A percentile compares a stretch with the other conserved stretches of the same genome.
Conservation (phyloP, 306 rosid genomes). For the Senna siamea region DNA sequence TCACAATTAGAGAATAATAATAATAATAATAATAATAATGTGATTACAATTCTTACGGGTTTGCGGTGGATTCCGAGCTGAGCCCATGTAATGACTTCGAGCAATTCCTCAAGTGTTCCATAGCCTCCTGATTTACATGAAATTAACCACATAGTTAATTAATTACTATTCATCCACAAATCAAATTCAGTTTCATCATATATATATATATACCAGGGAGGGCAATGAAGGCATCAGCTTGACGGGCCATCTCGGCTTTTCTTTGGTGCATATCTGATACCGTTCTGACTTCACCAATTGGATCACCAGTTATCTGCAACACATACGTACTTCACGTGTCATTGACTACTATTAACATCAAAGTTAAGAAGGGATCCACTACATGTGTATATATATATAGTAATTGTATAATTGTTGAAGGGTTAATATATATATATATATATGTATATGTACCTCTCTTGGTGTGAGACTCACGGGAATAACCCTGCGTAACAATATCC, state of each 20-base stretch:
- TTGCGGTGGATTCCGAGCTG: constrained; percentile 96
- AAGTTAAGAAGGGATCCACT: background rate
- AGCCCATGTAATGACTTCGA: constrained; percentile 99
- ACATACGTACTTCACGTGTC: background rate
- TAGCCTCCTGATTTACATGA: constrained; percentile 70
- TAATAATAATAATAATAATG: too few species aligned
- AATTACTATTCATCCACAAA: too few species aligned
- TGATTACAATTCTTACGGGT: constrained; percentile 62
- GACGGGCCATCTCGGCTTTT: constrained; percentile 89
- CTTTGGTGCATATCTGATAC: constrained; percentile 84
- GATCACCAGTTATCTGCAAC: constrained; percentile 67
- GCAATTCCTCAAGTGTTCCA: constrained; percentile 95
- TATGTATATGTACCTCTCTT: constrained; percentile 64
- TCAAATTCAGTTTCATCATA: too few species aligned
- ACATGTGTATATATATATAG: background rate
- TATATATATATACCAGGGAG: constrained; percentile 59
- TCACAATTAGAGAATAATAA: background rate
- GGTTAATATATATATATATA: background rate
- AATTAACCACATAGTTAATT: background rate
- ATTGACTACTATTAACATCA: background rate
- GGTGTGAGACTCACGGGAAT: constrained; percentile 90
- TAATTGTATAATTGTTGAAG: background rate
- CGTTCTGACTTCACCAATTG: constrained; percentile 74
- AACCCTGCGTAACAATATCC: constrained; percentile 57
- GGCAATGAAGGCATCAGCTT: constrained; percentile 80